Conservation (phyloP, 306 rosid species). For the Casuarina cunninghamiana region DNA sequence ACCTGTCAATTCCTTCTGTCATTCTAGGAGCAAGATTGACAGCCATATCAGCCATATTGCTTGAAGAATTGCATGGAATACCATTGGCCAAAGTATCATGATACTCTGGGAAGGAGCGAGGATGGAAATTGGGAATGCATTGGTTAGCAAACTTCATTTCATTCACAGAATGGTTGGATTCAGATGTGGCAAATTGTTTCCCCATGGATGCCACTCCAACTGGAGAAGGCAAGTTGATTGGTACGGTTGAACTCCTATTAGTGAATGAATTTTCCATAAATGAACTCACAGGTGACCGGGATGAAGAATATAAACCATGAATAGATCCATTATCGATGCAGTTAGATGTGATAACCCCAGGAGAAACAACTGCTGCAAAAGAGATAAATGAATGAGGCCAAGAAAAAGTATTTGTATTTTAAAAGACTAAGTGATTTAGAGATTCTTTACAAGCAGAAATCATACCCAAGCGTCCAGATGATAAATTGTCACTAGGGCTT, state of each 20-base stretch:
- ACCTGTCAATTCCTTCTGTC: slow-evolving; percentile 49
- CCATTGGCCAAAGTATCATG: slow-evolving; percentile 58
- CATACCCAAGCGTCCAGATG: slow-evolving; percentile 49
- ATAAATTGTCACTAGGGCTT: slow-evolving; percentile 46
- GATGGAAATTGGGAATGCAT: slow-evolving; percentile 51
- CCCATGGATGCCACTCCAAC: slow-evolving; percentile 49
- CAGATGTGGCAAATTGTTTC: slow-evolving; percentile 37
- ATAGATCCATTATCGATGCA: slow-evolving; percentile 53
- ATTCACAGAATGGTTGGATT: slow-evolving; percentile 44
- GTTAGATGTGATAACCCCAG: slow-evolving; percentile 49
- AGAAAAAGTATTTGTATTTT: slow-evolving; percentile 18
- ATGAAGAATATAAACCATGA: slow-evolving; percentile 51
- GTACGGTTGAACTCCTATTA: slow-evolving; percentile 49
- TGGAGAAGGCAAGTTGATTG: slow-evolving; percentile 36
- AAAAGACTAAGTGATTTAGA: slow-evolving; percentile 27
- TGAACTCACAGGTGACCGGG: slow-evolving; percentile 37
- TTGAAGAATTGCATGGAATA: slow-evolving; percentile 42
- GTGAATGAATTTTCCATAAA: slow-evolving; percentile 43
- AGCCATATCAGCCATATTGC: slow-evolving; percentile 42
- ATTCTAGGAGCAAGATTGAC: slow-evolving; percentile 50
- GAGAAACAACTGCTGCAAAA: slow-evolving; percentile 39
- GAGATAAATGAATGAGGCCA: slow-evolving; percentile 25
- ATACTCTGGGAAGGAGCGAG: slow-evolving; percentile 75
- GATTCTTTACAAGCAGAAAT: slow-evolving; percentile 8
- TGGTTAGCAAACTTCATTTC: slow-evolving; percentile 42